Evolutionary conservation across 176 grass and related monocot species (phyloP).

Genomic region (Cenchrus fungigraminus): DNA sequence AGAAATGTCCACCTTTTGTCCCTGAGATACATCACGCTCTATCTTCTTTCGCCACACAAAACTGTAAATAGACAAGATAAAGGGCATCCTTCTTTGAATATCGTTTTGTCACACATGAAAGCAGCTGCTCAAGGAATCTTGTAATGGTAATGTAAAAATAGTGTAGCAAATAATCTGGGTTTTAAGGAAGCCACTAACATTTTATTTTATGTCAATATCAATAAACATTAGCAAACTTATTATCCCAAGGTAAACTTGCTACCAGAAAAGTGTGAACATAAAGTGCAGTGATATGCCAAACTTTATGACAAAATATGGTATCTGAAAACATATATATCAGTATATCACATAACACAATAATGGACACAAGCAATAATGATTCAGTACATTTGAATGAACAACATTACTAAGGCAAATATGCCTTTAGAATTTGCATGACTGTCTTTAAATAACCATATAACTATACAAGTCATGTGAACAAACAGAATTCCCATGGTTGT

Average conservation of each 20-base stretch:
- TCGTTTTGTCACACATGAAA: conserved; percentile 19
- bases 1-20: conserved; percentile 79
- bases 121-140: conserved; percentile 3
- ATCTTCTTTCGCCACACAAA: conserved; percentile 99
- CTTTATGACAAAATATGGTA: not conserved
- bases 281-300: conserved; percentile 17
- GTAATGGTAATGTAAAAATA: conserved; percentile 15
- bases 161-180: conserved; percentile 16
- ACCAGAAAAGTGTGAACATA: not conserved
- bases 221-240: not conserved
- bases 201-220: not conserved
- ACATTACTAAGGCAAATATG: not conserved
- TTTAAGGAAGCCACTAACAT: conserved; percentile 14
- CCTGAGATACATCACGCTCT: conserved; percentile 84
- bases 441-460: not conserved
- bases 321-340: not conserved
- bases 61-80: conserved; percentile 44
- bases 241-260: not conserved
- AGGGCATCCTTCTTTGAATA: conserved; percentile 24
- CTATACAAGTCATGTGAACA: not conserved
- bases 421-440: not conserved
- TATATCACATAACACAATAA: not conserved
- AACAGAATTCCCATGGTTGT: not conserved
- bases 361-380: not conserved
- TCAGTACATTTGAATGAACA: not conserved